phyloP scores from a whole-genome alignment of 495 filamentous ascomycete species.

The Penicillium verhagenii region DNA sequence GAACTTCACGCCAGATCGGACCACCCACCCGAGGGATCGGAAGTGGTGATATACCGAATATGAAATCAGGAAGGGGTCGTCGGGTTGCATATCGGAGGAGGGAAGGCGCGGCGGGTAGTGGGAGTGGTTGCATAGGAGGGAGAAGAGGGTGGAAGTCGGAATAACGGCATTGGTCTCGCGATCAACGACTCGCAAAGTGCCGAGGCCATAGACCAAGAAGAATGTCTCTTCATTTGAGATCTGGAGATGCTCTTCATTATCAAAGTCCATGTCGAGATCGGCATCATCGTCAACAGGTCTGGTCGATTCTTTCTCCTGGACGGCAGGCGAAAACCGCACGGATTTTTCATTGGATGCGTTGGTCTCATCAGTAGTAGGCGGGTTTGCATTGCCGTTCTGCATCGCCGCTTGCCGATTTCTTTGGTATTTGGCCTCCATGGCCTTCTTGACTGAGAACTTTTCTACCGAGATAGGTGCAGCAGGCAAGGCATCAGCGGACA shows the following conservation, averaged over 20 bases:
- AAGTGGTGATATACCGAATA: conserved; percentile 96
- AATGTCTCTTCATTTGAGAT: conserved; percentile 88
- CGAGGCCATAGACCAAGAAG: conserved; percentile 82
- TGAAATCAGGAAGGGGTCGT: conserved; percentile 81
- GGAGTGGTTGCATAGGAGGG: conserved; percentile 64
- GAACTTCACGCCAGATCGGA: conserved; percentile 91
- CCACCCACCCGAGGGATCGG: conserved; percentile 94
- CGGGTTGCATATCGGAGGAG: conserved; percentile 47
- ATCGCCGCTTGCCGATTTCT: conserved; percentile 15
- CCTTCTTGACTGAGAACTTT: conserved; percentile 43
- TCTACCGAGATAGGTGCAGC: conserved; percentile 25
- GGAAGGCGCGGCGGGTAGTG: conserved; percentile 59
- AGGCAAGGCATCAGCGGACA: conserved; percentile 18
- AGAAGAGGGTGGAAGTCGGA: conserved; percentile 50
- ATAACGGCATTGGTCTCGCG: conserved; percentile 43
- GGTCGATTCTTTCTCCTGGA: conserved; percentile 57
- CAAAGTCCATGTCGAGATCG: conserved; percentile 41
- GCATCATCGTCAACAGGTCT: conserved; percentile 22
- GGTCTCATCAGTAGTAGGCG: conserved; percentile 2
- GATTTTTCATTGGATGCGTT: conserved; percentile 49
- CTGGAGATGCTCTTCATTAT: conserved; percentile 88
- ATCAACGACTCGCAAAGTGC: conserved; percentile 67
- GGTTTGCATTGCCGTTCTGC: conserved; percentile 15
- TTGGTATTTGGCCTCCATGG: conserved; percentile 35
- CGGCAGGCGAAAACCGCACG: conserved; percentile 62